These are phyloP conservation scores for Penicillium samsonianum DNA, from an alignment of 495 filamentous ascomycete genomes.

Conservation along the genomic window DNA sequence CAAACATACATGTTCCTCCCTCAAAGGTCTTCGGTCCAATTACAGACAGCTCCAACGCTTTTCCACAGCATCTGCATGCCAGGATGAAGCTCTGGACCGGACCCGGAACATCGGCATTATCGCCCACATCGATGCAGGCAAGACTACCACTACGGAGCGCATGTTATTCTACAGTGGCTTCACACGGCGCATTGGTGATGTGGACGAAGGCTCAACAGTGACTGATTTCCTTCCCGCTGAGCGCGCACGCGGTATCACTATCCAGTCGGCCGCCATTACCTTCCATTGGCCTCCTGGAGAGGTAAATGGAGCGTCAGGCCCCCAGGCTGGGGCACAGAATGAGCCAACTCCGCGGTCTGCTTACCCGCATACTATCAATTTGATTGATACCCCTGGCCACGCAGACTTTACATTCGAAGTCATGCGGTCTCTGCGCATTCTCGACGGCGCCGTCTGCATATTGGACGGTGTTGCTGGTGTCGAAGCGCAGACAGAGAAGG, in stretches of 20 bases:
- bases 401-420: constrained; percentile 99
- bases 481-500: constrained; percentile 96
- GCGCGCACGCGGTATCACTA: constrained; percentile 90
- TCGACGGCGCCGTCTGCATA: constrained; percentile 95
- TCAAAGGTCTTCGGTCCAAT: constrained; percentile 12
- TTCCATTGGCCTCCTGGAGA: constrained; percentile 77
- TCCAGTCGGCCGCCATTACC: constrained; percentile 95
- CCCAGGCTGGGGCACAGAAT: constrained; percentile 19
- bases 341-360: constrained; percentile 36
- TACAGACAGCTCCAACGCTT: constrained; percentile 22
- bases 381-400: constrained; percentile 97
- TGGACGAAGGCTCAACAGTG: constrained; percentile 95
- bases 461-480: constrained; percentile 96
- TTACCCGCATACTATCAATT: constrained; percentile 73
- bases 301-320: constrained; percentile 17
- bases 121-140: constrained; percentile 98
- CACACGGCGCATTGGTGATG: constrained; percentile 88
- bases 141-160: constrained; percentile 98
- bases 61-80: constrained; percentile 28
- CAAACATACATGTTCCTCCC: constrained; percentile 11
- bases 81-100: constrained; percentile 45
- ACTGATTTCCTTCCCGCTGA: constrained; percentile 98
- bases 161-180: constrained; percentile 98
- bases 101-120: constrained; percentile 99
- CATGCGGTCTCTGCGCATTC: constrained; percentile 83